Conservation (phyloP, 257 asterid species). For the Scutellaria barbata region DNA sequence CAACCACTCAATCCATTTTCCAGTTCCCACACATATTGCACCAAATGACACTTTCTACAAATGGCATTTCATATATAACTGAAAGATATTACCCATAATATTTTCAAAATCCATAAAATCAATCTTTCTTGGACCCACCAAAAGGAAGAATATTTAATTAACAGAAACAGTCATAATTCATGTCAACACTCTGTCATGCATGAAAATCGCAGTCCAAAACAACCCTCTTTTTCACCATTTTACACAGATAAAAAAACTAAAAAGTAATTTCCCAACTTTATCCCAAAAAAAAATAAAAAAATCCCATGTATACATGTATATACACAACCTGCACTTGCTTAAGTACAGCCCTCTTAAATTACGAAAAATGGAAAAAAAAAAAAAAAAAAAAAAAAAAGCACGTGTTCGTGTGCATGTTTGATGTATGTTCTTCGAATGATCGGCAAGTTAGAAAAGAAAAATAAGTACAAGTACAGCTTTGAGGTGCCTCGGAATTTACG, state of each 20-base stretch:
- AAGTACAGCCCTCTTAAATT: not conserved
- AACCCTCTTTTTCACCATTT: constrained; percentile 9
- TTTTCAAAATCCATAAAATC: constrained; percentile 23
- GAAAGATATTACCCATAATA: constrained; percentile 25
- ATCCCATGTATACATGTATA: not conserved
- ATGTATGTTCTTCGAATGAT: not conserved
- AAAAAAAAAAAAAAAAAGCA: too few species aligned
- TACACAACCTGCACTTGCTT: not conserved
- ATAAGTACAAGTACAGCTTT: constrained; percentile 33
- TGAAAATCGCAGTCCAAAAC: constrained; percentile 33
- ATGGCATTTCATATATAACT: constrained; percentile 27
- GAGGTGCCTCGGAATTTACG: constrained; percentile 46
- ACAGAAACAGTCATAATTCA: constrained; percentile 15
- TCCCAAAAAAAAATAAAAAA: not conserved
- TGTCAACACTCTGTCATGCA: constrained; percentile 37
- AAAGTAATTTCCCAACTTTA: constrained; percentile 25
- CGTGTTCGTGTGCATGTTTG: too few species aligned
- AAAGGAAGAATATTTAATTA: constrained; percentile 24
- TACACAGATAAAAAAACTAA: constrained; percentile 24
- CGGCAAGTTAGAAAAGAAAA: constrained; percentile 19
- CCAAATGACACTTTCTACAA: constrained; percentile 32
- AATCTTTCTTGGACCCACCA: constrained; percentile 39
- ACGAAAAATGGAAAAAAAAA: too few species aligned
- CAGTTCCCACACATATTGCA: constrained; percentile 35
- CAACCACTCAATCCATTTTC: constrained; percentile 39